Evolutionary conservation across 345 rosid species (phyloP).

Genomic region (Camelina sativa): DNA sequence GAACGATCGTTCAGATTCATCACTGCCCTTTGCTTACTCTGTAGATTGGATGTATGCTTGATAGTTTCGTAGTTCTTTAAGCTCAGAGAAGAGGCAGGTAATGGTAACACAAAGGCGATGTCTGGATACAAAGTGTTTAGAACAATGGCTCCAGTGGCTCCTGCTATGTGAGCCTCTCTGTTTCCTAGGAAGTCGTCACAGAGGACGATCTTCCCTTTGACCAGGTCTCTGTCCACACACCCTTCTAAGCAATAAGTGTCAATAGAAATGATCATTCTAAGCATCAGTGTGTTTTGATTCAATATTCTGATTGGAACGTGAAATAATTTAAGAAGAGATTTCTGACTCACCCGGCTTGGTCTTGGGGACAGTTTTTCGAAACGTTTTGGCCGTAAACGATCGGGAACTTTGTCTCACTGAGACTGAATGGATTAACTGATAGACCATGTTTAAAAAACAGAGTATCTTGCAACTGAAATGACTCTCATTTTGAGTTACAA

Average conservation of each 20-base stretch:
- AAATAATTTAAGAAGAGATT: not conserved
- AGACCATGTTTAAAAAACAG: slow-evolving; percentile 35
- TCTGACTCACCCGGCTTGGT: slow-evolving; percentile 24
- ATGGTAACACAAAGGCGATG: slow-evolving; percentile 31
- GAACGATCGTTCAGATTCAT: slow-evolving; percentile 13
- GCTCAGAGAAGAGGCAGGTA: slow-evolving; percentile 38
- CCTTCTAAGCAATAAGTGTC: slow-evolving; percentile 34
- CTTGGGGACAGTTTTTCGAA: not conserved
- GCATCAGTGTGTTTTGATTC: not conserved
- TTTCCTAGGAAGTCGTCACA: slow-evolving; percentile 6
- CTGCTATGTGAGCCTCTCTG: slow-evolving; percentile 28
- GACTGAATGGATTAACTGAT: slow-evolving; percentile 38
- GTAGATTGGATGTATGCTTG: slow-evolving; percentile 42
- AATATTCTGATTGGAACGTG: not conserved
- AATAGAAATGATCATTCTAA: slow-evolving; percentile 17
- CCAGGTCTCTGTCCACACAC: slow-evolving; percentile 39
- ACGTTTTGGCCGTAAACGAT: slow-evolving; percentile 32
- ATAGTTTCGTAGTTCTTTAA: slow-evolving; percentile 11
- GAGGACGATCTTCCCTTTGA: slow-evolving; percentile 50
- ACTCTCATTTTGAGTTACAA: not conserved
- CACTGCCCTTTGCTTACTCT: slow-evolving; percentile 32
- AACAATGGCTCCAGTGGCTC: slow-evolving; percentile 50
- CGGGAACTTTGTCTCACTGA: slow-evolving; percentile 40
- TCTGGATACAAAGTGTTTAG: not conserved
- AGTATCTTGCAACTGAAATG: not conserved